Percentiles rank a stretch among this genome's conserved stretches.
Evolutionary conservation across 2,329 filamentous ascomycete genomes (phyloP).

Genomic region (Drechslerella coelobrocha): DNA sequence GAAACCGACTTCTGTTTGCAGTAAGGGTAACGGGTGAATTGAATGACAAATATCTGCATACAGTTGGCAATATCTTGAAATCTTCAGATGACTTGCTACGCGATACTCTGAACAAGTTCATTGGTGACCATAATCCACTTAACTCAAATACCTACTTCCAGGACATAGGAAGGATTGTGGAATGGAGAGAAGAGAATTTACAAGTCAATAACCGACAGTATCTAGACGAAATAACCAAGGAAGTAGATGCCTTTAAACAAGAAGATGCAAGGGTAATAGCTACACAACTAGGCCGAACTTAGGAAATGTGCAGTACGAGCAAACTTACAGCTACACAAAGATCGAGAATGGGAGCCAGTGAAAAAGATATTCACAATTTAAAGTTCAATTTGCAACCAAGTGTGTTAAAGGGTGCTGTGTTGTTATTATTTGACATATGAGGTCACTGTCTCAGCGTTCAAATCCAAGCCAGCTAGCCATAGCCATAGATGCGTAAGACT

Average conservation of each 20-base stretch:
- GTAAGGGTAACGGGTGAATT: background rate
- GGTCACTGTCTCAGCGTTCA: no score
- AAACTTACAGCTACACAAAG: background rate
- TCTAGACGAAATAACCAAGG: constrained; percentile 1
- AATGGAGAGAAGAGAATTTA: background rate
- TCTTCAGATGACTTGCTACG: constrained; percentile 1
- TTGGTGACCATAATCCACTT: constrained; percentile 5
- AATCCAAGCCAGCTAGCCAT: no score
- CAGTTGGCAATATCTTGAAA: background rate
- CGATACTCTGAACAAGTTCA: background rate
- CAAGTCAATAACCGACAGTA: constrained; percentile 6
- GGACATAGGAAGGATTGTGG: constrained; percentile 9
- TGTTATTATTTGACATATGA: no score
- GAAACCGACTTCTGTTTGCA: constrained; percentile 23
- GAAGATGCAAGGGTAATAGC: constrained; percentile 1
- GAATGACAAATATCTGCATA: background rate
- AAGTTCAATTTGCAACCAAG: no score
- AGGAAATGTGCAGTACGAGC: no score
- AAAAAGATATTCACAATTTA: background rate
- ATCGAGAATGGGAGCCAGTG: background rate
- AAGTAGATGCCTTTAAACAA: background rate
- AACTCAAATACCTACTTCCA: constrained; percentile 9
- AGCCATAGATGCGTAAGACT: no score
- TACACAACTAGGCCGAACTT: no score
- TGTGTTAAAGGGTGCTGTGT: no score